phyloP scores from a whole-genome alignment of 345 rosid genomes.

The Eucalyptus fibrosa region DNA sequence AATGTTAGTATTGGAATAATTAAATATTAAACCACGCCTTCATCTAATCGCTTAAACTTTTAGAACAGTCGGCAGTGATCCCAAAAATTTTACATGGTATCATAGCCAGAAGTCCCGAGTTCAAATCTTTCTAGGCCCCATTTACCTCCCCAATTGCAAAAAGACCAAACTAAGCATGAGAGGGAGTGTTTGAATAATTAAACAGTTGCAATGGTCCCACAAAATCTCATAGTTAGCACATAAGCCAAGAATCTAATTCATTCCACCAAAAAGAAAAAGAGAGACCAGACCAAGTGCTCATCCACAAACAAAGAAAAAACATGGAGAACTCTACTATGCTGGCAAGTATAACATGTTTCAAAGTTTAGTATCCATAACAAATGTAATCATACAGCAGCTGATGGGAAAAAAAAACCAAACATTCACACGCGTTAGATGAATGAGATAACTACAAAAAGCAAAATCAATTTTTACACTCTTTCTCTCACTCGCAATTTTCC shows the following conservation, averaged over 20 bases:
- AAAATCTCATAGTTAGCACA: too few species aligned
- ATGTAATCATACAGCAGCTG: too few species aligned
- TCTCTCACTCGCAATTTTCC: not conserved
- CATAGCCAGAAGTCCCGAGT: too few species aligned
- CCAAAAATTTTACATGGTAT: too few species aligned
- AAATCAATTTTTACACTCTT: not conserved
- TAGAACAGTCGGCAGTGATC: accelerated
- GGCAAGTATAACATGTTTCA: not conserved
- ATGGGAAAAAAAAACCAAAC: too few species aligned
- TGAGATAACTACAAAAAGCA: too few species aligned
- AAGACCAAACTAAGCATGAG: accelerated
- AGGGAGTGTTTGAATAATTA: too few species aligned
- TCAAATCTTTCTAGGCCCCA: accelerated
- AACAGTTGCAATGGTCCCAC: too few species aligned
- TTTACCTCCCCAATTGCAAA: too few species aligned
- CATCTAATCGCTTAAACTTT: too few species aligned
- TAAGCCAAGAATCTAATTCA: not conserved
- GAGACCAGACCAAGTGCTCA: not conserved
- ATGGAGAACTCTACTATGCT: not conserved
- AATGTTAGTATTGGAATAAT: not conserved
- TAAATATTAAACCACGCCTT: accelerated
- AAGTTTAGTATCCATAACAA: not conserved
- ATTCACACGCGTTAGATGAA: accelerated
- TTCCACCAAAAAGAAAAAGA: not conserved
- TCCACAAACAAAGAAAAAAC: not conserved